These are phyloP conservation scores for Luffa aegyptiaca DNA, from an alignment of 306 rosid genomes.

Conservation along the genomic window DNA sequence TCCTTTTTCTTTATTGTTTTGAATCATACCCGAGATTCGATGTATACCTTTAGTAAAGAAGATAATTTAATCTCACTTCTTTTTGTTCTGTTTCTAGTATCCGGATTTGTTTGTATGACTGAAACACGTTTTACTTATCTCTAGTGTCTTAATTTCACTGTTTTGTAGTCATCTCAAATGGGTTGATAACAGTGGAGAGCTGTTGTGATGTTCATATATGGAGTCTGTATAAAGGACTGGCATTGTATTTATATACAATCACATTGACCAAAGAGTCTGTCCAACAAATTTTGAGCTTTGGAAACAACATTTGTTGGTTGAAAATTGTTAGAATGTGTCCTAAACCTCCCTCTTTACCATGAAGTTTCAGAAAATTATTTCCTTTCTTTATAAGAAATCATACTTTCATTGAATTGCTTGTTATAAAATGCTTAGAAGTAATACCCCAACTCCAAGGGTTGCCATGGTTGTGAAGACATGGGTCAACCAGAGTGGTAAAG, in stretches of 20 bases:
- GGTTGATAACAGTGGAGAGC: neutral
- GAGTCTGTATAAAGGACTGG: neutral
- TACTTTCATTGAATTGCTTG: neutral
- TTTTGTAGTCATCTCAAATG: neutral
- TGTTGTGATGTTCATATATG: neutral
- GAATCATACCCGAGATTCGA: neutral
- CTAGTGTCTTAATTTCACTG: neutral
- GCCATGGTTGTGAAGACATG: neutral
- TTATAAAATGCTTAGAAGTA: neutral
- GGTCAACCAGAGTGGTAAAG: neutral
- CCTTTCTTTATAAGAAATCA: neutral
- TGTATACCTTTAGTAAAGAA: neutral
- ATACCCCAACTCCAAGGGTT: neutral
- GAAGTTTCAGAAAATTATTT: neutral
- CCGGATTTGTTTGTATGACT: neutral
- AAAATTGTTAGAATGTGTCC: neutral
- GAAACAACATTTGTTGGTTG: neutral
- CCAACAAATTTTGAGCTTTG: neutral
- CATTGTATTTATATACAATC: neutral
- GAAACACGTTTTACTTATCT: neutral
- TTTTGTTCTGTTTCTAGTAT: neutral
- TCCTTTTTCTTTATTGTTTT: neutral
- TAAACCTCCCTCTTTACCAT: neutral
- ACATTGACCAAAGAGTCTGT: neutral
- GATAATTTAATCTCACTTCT: neutral